A percentile compares a stretch with the other conserved stretches of the same genome.
These are phyloP conservation scores for Colletotrichum zoysiae DNA, from an alignment of 2,329 filamentous ascomycete genomes.

Conservation along the genomic window DNA sequence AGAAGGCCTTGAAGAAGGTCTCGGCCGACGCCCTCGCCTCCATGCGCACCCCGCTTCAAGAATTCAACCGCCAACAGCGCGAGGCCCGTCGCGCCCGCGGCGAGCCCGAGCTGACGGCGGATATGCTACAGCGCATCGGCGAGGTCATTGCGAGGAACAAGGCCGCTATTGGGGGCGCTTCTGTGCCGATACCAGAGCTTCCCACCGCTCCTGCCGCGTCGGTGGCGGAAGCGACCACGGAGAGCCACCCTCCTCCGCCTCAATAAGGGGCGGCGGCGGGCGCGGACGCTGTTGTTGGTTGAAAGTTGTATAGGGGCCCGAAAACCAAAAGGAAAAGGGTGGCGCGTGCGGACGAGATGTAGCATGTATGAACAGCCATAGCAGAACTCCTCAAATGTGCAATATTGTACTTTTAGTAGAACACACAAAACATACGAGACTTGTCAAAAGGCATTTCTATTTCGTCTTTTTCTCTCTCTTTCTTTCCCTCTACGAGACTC, in stretches of 20 bases:
- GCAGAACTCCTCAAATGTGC: slow-evolving; percentile 41
- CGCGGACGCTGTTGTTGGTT: not conserved
- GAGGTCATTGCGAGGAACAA: slow-evolving; percentile 70
- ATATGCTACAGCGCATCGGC: slow-evolving; percentile 73
- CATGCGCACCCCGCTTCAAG: slow-evolving; percentile 70
- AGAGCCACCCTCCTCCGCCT: slow-evolving; percentile 28
- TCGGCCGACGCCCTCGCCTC: slow-evolving; percentile 55
- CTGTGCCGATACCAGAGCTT: slow-evolving; percentile 39
- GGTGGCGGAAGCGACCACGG: slow-evolving; percentile 1
- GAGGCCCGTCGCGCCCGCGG: slow-evolving; percentile 64
- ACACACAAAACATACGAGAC: slow-evolving; percentile 16
- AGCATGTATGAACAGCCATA: slow-evolving; percentile 37
- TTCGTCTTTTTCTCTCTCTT: not conserved
- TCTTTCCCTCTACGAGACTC: not conserved
- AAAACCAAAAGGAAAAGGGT: not conserved
- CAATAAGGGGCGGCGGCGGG: slow-evolving; percentile 14
- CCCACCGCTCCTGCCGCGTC: not conserved
- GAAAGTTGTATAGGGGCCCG: not conserved
- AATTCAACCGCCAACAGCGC: slow-evolving; percentile 68
- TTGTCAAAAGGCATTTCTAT: slow-evolving; percentile 17
- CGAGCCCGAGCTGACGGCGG: slow-evolving; percentile 67
- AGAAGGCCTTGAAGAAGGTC: slow-evolving; percentile 68
- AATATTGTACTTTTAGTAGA: slow-evolving; percentile 43
- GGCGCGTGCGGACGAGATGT: not conserved
- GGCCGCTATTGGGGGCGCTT: slow-evolving; percentile 50